These are phyloP conservation scores for Phaeoacremonium minimum DNA, from an alignment of 2,329 filamentous ascomycete species.

Conservation along the genomic window DNA sequence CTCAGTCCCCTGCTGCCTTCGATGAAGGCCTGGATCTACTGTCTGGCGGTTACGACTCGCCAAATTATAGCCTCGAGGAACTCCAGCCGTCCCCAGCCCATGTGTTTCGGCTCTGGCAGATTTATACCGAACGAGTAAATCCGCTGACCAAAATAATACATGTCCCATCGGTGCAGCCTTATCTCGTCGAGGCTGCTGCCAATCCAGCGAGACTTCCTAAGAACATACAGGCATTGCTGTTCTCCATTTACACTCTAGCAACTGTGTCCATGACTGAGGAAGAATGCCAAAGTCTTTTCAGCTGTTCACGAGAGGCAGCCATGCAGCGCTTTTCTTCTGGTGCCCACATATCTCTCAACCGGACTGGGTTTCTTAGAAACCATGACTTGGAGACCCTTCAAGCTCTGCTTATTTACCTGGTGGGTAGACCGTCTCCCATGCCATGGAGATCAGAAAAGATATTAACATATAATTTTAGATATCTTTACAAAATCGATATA, in stretches of 20 bases:
- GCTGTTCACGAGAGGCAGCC: slow-evolving; percentile 43
- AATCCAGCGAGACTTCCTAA: slow-evolving; percentile 50
- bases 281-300: slow-evolving; percentile 50
- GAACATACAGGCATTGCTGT: slow-evolving; percentile 57
- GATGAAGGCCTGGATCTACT: slow-evolving; percentile 50
- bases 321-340: slow-evolving; percentile 47
- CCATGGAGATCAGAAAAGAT: background rate
- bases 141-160: slow-evolving; percentile 71
- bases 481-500: slow-evolving; percentile 53
- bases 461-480: slow-evolving; percentile 30
- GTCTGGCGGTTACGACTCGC: slow-evolving; percentile 34
- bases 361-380: slow-evolving; percentile 52
- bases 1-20: slow-evolving; percentile 45
- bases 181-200: slow-evolving; percentile 58
- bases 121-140: slow-evolving; percentile 70
- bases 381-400: slow-evolving; percentile 56
- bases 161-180: slow-evolving; percentile 62
- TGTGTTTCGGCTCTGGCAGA: slow-evolving; percentile 69
- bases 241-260: slow-evolving; percentile 62
- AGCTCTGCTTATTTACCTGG: slow-evolving; percentile 54
- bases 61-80: slow-evolving; percentile 33
- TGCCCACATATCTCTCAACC: slow-evolving; percentile 43
- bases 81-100: slow-evolving; percentile 63
- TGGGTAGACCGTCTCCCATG: slow-evolving; percentile 20
- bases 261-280: slow-evolving; percentile 48